These are phyloP conservation scores for Ceratocystis colombiana DNA, from an alignment of 2,329 filamentous ascomycete genomes.

Conservation along the genomic window DNA sequence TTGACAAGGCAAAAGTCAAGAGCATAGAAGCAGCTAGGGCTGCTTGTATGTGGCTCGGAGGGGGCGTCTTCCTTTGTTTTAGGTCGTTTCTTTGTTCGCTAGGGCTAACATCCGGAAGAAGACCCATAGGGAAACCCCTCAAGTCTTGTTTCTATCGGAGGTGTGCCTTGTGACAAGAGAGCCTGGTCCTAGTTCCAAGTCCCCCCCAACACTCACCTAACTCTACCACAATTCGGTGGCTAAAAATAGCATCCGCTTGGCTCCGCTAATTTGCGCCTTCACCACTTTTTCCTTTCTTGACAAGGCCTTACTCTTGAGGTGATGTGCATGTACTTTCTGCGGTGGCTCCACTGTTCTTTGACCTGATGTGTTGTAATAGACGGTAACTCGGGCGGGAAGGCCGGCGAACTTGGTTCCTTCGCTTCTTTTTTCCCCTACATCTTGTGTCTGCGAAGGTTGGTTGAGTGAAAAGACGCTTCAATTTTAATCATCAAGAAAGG, in stretches of 20 bases:
- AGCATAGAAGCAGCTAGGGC: not conserved
- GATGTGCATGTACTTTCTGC: conserved; percentile 6
- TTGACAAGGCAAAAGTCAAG: not conserved
- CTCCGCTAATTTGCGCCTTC: conserved; percentile 12
- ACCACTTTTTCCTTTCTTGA: not conserved
- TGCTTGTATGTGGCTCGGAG: not conserved
- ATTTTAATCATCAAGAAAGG: no score
- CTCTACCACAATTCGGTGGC: not conserved
- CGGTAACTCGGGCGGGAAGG: not conserved
- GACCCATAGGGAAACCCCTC: not conserved
- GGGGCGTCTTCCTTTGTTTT: conserved; percentile 1
- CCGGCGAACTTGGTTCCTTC: not conserved
- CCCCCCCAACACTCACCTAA: not conserved
- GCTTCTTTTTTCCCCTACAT: no score
- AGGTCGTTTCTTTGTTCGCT: not conserved
- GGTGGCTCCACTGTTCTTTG: conserved; percentile 11
- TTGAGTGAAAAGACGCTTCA: no score
- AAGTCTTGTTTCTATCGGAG: not conserved
- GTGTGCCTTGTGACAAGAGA: no score
- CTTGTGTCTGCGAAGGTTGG: no score
- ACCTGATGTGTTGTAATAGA: not conserved
- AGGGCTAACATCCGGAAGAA: not conserved
- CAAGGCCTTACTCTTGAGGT: not conserved
- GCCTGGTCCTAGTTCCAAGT: not conserved
- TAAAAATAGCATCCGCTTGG: not conserved